Percentiles rank a stretch among this genome's conserved stretches.
Evolutionary conservation across 23 red algal genomes (phyloP).

Genomic region (Cyanidioschyzon merolae): DNA sequence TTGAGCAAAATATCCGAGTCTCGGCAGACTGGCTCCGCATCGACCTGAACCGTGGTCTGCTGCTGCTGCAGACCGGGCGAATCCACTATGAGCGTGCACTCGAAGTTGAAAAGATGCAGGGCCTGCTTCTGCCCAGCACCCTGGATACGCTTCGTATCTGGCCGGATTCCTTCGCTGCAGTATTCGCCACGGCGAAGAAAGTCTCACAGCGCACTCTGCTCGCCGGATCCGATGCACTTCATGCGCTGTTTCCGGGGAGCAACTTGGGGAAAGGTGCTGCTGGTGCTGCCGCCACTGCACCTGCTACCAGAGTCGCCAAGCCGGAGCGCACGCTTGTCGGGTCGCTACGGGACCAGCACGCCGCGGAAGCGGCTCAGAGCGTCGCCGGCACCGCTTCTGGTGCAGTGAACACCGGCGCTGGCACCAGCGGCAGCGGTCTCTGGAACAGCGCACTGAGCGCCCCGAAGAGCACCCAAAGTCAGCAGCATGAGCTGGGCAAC

Average conservation of each 20-base stretch:
- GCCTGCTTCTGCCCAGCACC: background rate
- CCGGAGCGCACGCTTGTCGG: background rate
- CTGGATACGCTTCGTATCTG: background rate
- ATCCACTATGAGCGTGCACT: background rate
- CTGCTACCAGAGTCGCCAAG: background rate
- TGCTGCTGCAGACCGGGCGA: background rate
- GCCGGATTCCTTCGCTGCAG: conserved; percentile 5
- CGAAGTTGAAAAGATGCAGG: background rate
- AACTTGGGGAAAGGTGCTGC: background rate
- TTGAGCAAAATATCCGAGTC: background rate
- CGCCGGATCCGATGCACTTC: background rate
- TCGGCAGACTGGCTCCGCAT: background rate
- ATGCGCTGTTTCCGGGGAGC: background rate
- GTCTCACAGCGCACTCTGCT: background rate
- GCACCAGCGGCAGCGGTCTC: background rate
- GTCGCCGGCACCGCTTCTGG: background rate
- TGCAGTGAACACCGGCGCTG: background rate
- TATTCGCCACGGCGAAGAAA: background rate
- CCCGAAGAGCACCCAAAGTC: background rate
- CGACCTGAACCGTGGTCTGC: background rate
- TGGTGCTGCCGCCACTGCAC: background rate
- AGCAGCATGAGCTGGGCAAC: background rate
- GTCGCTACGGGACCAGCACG: background rate
- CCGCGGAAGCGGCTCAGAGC: background rate
- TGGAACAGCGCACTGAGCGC: background rate